These are phyloP conservation scores for Gyrodon lividus DNA, from an alignment of 768 basidiomycete species.

Conservation along the genomic window DNA sequence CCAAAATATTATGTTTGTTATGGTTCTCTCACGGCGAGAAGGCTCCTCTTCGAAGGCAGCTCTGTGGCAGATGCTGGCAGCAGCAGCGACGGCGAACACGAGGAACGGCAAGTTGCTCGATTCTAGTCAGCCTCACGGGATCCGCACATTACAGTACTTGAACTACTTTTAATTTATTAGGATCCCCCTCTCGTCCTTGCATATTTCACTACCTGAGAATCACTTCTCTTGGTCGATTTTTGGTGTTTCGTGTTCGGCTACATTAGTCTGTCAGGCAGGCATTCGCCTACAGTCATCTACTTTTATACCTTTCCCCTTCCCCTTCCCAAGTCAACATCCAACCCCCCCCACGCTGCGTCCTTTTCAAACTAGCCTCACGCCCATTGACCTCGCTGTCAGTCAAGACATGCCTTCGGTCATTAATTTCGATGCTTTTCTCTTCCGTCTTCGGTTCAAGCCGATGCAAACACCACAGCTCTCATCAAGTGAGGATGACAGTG, in stretches of 20 bases:
- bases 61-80: not conserved
- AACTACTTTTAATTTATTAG: slow-evolving; percentile 1
- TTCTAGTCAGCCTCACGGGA: slow-evolving; percentile 21
- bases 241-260: slow-evolving; percentile 13
- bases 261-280: slow-evolving; percentile 3
- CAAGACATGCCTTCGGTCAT: not conserved
- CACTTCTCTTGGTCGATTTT: not conserved
- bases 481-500: slow-evolving; percentile 24
- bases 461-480: not conserved
- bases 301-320: slow-evolving; percentile 3
- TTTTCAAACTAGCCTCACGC: not conserved
- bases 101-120: not conserved
- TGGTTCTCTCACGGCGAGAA: not conserved
- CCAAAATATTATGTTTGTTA: no score
- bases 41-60: not conserved
- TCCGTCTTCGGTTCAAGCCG: slow-evolving; percentile 16
- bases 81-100: not conserved
- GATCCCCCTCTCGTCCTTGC: not conserved
- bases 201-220: not conserved
- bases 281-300: no score
- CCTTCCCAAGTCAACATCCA: not conserved
- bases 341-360: not conserved
- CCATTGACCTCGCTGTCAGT: not conserved
- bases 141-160: slow-evolving; percentile 5
- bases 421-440: slow-evolving; percentile 17